These are phyloP conservation scores for Fusarium guadeloupense DNA, from an alignment of 2,329 filamentous ascomycete species.

Conservation along the genomic window DNA sequence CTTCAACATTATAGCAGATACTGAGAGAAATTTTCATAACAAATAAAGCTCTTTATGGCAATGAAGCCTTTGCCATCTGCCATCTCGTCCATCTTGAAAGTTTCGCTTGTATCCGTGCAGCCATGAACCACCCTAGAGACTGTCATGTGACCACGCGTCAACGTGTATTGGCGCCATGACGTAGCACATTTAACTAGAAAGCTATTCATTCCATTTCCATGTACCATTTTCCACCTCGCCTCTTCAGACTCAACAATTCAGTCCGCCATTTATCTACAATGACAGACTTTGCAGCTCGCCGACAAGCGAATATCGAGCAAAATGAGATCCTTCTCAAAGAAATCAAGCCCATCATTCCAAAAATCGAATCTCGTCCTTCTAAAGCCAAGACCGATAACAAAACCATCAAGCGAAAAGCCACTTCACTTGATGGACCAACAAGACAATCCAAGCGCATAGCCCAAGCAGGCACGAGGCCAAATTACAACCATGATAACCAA, in stretches of 20 bases:
- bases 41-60: no score
- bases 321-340: constrained; percentile 12
- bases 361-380: not conserved
- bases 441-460: constrained; percentile 14
- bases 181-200: not conserved
- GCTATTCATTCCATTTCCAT: no score
- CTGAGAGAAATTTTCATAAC: no score
- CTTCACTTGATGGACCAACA: not conserved
- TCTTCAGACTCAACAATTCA: not conserved
- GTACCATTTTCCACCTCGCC: not conserved
- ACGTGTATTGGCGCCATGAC: not conserved
- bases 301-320: not conserved
- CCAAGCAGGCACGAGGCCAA: not conserved
- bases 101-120: no score
- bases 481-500: not conserved
- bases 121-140: no score
- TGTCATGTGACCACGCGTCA: no score
- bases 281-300: constrained; percentile 2
- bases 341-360: not conserved
- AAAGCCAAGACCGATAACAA: not conserved
- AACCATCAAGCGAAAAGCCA: not conserved
- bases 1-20: no score
- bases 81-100: no score
- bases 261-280: not conserved
- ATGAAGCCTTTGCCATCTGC: no score